A percentile compares a stretch with the other conserved stretches of the same genome.
Evolutionary conservation across 352 stramenopile genomes (phyloP).

Genomic region (Phytophthora foliorum): DNA sequence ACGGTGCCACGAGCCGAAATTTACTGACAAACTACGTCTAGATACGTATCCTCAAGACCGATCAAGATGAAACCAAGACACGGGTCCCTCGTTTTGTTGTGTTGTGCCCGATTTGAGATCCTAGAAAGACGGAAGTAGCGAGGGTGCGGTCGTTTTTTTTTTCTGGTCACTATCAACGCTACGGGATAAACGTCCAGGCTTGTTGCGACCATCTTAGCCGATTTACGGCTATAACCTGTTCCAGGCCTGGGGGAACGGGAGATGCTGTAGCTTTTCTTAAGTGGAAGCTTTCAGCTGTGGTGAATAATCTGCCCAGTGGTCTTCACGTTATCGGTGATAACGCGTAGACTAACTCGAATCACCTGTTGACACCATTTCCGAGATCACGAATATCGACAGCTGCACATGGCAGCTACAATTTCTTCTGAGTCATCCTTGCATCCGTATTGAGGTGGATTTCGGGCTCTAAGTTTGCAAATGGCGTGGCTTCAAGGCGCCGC

Average conservation of each 20-base stretch:
- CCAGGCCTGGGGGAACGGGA: not conserved
- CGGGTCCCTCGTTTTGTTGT: too few relatives aligned
- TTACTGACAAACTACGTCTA: too few relatives aligned
- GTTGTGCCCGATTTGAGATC: too few relatives aligned
- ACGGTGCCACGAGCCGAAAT: too few relatives aligned
- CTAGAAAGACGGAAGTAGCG: too few relatives aligned
- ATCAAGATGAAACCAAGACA: too few relatives aligned
- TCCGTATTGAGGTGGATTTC: conserved; percentile 11
- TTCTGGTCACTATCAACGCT: conserved; percentile 8
- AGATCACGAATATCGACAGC: not conserved
- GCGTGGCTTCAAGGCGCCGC: not conserved
- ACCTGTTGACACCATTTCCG: conserved; percentile 3
- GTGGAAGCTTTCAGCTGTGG: not conserved
- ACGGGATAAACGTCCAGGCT: conserved; percentile 6
- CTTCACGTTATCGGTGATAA: not conserved
- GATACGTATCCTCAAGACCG: too few relatives aligned
- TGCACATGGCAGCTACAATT: conserved; percentile 9
- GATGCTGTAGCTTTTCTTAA: not conserved
- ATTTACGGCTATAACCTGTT: not conserved
- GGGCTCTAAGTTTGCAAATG: conserved; percentile 3
- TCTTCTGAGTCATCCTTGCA: not conserved
- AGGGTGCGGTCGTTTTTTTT: too few relatives aligned
- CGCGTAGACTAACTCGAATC: conserved; percentile 4
- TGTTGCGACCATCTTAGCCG: conserved; percentile 6
- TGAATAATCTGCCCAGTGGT: not conserved